phyloP scores from a whole-genome alignment of 306 rosid species.

The Purshia tridentata region DNA sequence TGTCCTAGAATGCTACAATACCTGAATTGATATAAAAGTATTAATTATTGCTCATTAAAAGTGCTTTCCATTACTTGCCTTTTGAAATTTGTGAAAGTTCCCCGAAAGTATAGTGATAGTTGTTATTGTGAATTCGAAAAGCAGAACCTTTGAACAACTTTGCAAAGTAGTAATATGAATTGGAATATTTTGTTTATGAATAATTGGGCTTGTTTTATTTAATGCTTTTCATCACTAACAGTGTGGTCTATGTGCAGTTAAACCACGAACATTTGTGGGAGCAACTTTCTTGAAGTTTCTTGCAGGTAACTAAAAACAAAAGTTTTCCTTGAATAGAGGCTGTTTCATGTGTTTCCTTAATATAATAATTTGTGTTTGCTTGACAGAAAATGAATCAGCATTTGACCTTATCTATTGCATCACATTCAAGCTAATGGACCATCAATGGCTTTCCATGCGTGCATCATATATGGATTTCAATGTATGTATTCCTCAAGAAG shows the following conservation, averaged over 20 bases:
- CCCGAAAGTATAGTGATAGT: too few species aligned
- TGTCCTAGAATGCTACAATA: neutral
- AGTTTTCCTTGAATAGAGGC: neutral
- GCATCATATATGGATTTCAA: constrained; percentile 99
- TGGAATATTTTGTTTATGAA: neutral
- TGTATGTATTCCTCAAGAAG: constrained; percentile 51
- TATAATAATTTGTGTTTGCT: constrained; percentile 19
- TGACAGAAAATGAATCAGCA: constrained; percentile 80
- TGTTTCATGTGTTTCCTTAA: constrained; percentile 3
- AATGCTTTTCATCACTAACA: constrained; percentile 24
- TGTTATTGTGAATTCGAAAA: neutral
- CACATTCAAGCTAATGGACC: constrained; percentile 98
- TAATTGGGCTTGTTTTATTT: neutral
- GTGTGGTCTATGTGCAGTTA: constrained; percentile 58
- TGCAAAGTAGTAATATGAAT: neutral
- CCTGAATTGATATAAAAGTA: neutral
- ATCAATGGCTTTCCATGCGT: constrained; percentile 94
- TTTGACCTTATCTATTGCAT: constrained; percentile 96
- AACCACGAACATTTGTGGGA: constrained; percentile 89
- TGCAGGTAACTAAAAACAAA: constrained; percentile 50
- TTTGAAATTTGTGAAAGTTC: neutral
- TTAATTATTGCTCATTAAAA: neutral
- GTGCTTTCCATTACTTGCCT: neutral
- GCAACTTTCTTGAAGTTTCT: constrained; percentile 89
- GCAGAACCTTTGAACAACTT: neutral